Evolutionary conservation across 768 basidiomycete genomes (phyloP), one percentile per base, ranked within the genome.

Genomic region (Macrolepiota fuliginosa): DNA sequence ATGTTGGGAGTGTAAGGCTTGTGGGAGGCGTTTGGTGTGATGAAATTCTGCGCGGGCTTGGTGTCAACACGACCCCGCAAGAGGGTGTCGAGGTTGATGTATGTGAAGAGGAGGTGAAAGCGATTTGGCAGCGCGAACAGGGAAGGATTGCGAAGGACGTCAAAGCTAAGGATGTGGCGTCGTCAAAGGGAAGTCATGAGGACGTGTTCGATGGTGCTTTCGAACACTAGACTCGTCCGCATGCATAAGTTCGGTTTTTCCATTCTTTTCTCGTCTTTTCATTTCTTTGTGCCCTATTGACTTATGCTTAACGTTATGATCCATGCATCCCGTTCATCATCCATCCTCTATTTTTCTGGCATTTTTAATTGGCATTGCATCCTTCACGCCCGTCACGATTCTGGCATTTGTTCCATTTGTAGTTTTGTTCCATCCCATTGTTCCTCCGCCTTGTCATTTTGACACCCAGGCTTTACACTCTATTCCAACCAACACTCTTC

Each of bases 21-120:
- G 82, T 79, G 2, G 79, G 84, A n/a, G 85, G 85, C 25, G 78
- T 91, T 29, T 82, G 88, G 68, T 73, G 74, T 2, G 89, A 89
- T 35, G 91, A 92, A 66, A 79, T 91, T 4, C 72, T 87, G n/a
- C 82, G 89, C 46, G 90, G 89, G 0, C 69, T 92, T 39, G 90
- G 90, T 11, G 76, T 88, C 22, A 67, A 65, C 1, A 66, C 64
- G 2, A 67, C 49, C 19, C 22, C 22, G 32, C 55, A 62, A 27
- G 64, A 62, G 5, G 69, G 64, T 42, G 68, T 47, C 0, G 66
- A 69, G 0, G 81, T 84, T 55, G 71, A 78, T 19, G 74, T 73
- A 53, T 62, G 59, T 9, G 79, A 78, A 58, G 84, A 86, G 68
- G 84, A 84, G 63, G 76, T 66, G 5, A 66, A 66, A 37, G 57